These are phyloP conservation scores for Pinus taeda DNA, from an alignment of 75 land plant genomes.

Conservation along the genomic window DNA sequence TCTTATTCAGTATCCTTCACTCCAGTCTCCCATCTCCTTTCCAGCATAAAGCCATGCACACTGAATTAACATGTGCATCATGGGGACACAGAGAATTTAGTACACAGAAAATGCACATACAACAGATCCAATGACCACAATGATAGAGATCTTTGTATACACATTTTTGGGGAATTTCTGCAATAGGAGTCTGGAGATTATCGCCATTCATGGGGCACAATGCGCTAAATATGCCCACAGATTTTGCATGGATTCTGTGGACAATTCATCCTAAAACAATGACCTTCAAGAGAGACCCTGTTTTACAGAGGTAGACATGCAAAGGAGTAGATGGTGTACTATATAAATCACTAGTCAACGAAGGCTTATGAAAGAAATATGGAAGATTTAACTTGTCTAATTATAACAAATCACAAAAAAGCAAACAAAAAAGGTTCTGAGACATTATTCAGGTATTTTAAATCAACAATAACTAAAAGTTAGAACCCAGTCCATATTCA, in stretches of 20 bases:
- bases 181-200: neutral
- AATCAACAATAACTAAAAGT: no score
- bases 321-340: neutral
- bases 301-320: no score
- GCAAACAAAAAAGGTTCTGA: neutral
- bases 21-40: neutral
- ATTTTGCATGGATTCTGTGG: neutral
- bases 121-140: neutral
- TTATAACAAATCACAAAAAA: neutral
- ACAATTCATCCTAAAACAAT: no score
- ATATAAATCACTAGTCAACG: no score
- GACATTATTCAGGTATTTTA: neutral
- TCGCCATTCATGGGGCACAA: neutral
- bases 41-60: neutral
- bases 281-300: neutral
- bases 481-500: no score
- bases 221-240: neutral
- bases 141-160: neutral
- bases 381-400: neutral
- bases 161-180: neutral
- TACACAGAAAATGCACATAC: neutral
- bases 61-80: neutral
- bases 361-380: neutral
- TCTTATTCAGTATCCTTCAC: neutral
- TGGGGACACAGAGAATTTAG: neutral